A percentile compares a stretch with the other conserved stretches of the same genome.
These are phyloP conservation scores for Nicotiana rustica DNA, from an alignment of 305 asterid species.

Conservation along the genomic window DNA sequence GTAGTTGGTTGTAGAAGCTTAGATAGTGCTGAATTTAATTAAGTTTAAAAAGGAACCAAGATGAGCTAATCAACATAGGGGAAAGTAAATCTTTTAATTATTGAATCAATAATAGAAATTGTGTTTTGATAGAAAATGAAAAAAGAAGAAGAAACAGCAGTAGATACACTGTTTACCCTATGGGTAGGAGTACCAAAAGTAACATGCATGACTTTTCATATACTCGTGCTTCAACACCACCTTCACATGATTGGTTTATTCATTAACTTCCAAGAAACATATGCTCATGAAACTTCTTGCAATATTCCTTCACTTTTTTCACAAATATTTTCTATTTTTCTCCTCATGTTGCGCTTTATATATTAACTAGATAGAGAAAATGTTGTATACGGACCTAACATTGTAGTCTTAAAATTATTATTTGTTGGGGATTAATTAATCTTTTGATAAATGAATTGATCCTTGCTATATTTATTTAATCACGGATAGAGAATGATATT, in stretches of 20 bases:
- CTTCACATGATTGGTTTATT: constrained; percentile 43
- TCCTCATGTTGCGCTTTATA: no score
- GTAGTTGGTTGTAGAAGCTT: no score
- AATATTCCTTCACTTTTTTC: background rate
- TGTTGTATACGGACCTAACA: no score
- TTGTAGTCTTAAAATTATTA: no score
- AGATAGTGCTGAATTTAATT: no score
- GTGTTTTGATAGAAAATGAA: background rate
- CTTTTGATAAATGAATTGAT: no score
- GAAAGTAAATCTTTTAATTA: background rate
- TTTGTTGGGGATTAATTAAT: no score
- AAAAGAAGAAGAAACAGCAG: background rate
- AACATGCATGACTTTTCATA: constrained; percentile 17
- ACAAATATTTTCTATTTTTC: background rate
- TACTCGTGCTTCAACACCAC: constrained; percentile 32
- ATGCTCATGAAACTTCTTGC: constrained; percentile 33
- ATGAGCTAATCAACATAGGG: background rate
- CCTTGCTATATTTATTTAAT: no score
- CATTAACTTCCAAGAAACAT: constrained; percentile 42
- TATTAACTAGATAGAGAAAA: no score
- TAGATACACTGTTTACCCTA: constrained; percentile 22
- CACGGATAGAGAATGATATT: no score
- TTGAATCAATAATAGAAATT: background rate
- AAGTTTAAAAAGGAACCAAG: no score
- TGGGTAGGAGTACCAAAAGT: constrained; percentile 11